Percentiles rank a stretch among this genome's conserved stretches.
phyloP scores from a whole-genome alignment of 345 rosid species.

The Arabidopsis thaliana region TAIR10.1 NC_003074.8:18974501-18975000 shows the following conservation, averaged over 20 bases:
- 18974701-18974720: constrained; percentile 41
- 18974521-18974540: constrained; percentile 52
- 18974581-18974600: constrained; percentile 36
- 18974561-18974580: constrained; percentile 46
- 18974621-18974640: constrained; percentile 21
- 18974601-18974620: constrained; percentile 37
- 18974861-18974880: background rate
- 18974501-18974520: constrained; percentile 58
- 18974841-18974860: background rate
- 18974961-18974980: too few relatives aligned
- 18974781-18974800: constrained; percentile 5
- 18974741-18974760: background rate
- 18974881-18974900: background rate
- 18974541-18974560: constrained; percentile 43
- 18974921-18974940: background rate
- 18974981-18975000: background rate
- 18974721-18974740: constrained; percentile 6
- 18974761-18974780: background rate
- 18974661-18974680: constrained; percentile 51
- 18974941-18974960: background rate
- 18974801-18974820: background rate
- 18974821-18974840: background rate
- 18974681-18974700: background rate
- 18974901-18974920: background rate
- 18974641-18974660: constrained; percentile 44